Evolutionary conservation across 1,284 basidiomycete species (phyloP).

Genomic region (Filobasidium uniguttulatum): DNA sequence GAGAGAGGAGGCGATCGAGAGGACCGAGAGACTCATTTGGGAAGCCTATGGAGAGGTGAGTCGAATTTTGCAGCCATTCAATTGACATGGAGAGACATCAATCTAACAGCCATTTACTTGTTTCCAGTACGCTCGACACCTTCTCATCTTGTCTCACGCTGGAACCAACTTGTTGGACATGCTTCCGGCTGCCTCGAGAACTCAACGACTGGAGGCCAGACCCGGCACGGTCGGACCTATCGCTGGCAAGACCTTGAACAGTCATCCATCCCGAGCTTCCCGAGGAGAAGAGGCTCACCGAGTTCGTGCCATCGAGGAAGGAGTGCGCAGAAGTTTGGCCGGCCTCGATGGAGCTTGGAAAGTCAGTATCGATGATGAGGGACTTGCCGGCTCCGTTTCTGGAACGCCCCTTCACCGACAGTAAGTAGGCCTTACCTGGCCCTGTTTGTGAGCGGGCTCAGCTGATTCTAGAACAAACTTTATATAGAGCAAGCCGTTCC

Average conservation of each 20-base stretch:
- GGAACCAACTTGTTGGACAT: conserved; percentile 6
- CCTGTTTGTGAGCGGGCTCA: too few species aligned
- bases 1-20: conserved; percentile 10
- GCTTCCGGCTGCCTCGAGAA: conserved; percentile 2
- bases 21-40: conserved; percentile 10
- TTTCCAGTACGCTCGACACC: conserved; percentile 9
- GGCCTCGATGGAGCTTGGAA: conserved; percentile 14
- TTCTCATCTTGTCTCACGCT: conserved; percentile 11
- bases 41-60: conserved; percentile 15
- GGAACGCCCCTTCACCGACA: too few species aligned
- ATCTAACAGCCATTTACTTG: neutral
- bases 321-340: conserved; percentile 13
- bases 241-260: neutral
- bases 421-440: too few species aligned
- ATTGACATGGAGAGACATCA: neutral
- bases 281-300: conserved; percentile 8
- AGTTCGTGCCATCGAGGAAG: conserved; percentile 11
- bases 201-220: neutral
- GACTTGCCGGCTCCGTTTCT: too few species aligned
- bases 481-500: neutral
- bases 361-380: conserved; percentile 8
- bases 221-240: neutral
- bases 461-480: too few species aligned
- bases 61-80: neutral
- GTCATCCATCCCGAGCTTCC: neutral